Conservation (phyloP, 352 stramenopile genomes). For the Phytopythium delawarense region DNA sequence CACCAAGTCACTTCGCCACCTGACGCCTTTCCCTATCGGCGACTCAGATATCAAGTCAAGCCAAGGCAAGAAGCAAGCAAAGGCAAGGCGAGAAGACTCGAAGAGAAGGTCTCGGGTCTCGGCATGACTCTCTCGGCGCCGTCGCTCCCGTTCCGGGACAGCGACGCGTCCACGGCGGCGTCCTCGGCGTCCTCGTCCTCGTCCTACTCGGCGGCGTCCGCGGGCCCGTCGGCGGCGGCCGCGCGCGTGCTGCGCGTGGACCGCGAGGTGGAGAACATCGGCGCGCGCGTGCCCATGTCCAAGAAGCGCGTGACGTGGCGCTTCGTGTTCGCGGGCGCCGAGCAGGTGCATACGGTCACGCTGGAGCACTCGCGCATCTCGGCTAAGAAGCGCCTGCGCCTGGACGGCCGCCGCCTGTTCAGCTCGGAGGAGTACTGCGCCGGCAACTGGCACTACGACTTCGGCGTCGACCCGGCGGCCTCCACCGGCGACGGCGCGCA, state of each 20-base stretch:
- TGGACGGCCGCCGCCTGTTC: conserved; percentile 73
- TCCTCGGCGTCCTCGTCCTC: conserved; percentile 5
- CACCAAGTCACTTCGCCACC: conserved; percentile 3
- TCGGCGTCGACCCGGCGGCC: conserved; percentile 42
- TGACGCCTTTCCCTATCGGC: too few species aligned
- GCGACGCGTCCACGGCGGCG: conserved; percentile 21
- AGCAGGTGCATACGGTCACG: conserved; percentile 81
- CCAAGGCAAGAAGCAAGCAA: neutral
- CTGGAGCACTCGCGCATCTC: conserved; percentile 82
- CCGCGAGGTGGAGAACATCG: conserved; percentile 81
- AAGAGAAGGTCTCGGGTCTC: too few species aligned
- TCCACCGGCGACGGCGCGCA: conserved; percentile 10
- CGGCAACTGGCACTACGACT: conserved; percentile 78
- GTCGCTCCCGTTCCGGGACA: conserved; percentile 25
- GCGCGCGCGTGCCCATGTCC: conserved; percentile 67
- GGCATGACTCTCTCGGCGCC: conserved; percentile 42
- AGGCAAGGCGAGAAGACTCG: too few species aligned
- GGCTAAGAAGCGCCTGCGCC: conserved; percentile 77
- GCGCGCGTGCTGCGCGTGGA: conserved; percentile 54
- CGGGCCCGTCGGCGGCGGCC: conserved; percentile 6
- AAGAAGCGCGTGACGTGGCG: conserved; percentile 87
- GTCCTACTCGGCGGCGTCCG: neutral
- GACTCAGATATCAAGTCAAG: conserved; percentile 1
- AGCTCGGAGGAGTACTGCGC: conserved; percentile 66
- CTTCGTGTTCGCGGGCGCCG: conserved; percentile 69